Conservation (phyloP, 768 basidiomycete genomes). For the Tremella fuciformis region DNA sequence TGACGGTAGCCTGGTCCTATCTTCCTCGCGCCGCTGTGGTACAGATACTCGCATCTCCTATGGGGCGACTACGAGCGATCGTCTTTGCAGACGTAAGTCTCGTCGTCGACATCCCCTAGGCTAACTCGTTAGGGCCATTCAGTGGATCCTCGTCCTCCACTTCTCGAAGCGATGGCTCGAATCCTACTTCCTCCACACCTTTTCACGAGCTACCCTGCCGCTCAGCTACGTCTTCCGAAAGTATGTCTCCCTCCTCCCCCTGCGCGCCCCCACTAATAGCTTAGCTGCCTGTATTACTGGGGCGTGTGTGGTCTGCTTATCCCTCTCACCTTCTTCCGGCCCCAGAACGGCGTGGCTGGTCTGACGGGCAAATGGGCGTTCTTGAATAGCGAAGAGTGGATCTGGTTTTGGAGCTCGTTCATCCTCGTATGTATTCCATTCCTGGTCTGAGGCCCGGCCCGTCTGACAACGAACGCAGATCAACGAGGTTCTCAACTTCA, state of each 20-base stretch:
- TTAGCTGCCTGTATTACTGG: conserved; percentile 86
- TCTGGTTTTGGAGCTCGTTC: conserved; percentile 64
- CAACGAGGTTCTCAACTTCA: conserved; percentile 77
- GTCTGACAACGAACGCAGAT: conserved; percentile 58
- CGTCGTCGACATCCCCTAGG: neutral
- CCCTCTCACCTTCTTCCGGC: conserved; percentile 76
- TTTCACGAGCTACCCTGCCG: conserved; percentile 94
- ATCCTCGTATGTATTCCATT: conserved; percentile 65
- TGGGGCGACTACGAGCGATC: conserved; percentile 61
- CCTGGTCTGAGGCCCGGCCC: neutral
- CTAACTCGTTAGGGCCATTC: neutral
- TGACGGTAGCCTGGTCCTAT: conserved; percentile 72
- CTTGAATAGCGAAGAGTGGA: conserved; percentile 65
- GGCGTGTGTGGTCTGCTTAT: conserved; percentile 74
- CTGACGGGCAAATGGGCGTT: conserved; percentile 60
- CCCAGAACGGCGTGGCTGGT: conserved; percentile 67
- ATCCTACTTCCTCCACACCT: conserved; percentile 89
- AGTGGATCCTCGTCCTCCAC: conserved; percentile 68
- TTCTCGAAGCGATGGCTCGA: conserved; percentile 90
- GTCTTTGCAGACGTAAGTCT: conserved; percentile 45
- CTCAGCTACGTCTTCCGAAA: conserved; percentile 81
- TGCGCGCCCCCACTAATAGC: neutral
- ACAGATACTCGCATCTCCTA: conserved; percentile 65
- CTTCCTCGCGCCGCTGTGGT: conserved; percentile 80
- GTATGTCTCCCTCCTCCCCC: conserved; percentile 55